These are phyloP conservation scores for Quercus dentata DNA, from an alignment of 306 rosid genomes.

Conservation along the genomic window DNA sequence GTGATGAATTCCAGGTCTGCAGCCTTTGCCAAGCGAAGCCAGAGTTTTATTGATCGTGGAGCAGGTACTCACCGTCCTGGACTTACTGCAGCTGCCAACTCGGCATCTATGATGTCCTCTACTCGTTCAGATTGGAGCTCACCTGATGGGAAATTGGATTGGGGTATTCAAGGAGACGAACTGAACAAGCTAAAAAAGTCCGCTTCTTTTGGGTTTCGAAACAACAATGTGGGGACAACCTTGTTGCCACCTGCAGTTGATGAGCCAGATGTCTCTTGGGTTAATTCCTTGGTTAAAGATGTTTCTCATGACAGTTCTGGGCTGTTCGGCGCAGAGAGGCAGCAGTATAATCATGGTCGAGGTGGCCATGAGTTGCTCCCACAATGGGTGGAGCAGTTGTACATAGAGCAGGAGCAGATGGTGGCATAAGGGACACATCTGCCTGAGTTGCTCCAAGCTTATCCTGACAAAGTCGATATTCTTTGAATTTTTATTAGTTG, in stretches of 20 bases:
- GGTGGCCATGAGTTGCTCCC: constrained; percentile 60
- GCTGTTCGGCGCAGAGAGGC: constrained; percentile 43
- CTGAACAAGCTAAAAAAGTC: constrained; percentile 88
- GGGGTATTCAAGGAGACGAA: constrained; percentile 90
- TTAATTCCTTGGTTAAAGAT: constrained; percentile 77
- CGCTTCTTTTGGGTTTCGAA: constrained; percentile 88
- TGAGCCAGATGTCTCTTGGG: constrained; percentile 99
- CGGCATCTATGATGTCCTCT: constrained; percentile 57
- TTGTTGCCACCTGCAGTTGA: constrained; percentile 28
- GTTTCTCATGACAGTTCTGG: constrained; percentile 56
- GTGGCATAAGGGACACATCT: constrained; percentile 54
- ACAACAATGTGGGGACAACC: constrained; percentile 32
- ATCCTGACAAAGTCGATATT: constrained; percentile 51
- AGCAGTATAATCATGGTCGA: constrained; percentile 49
- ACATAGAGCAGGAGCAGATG: constrained; percentile 88
- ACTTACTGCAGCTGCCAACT: constrained; percentile 49
- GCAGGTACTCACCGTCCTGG: constrained; percentile 47
- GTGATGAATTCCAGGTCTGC: constrained; percentile 93
- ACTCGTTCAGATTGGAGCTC: constrained; percentile 77
- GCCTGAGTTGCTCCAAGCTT: constrained; percentile 38
- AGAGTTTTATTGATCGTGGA: constrained; percentile 90
- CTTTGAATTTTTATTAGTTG: constrained; percentile 34
- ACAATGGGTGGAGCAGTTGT: constrained; percentile 92
- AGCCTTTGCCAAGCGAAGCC: constrained; percentile 92
- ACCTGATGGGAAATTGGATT: constrained; percentile 76